phyloP scores from a whole-genome alignment of 2,329 filamentous ascomycete species.

The Chrysoporthe puriensis region DNA sequence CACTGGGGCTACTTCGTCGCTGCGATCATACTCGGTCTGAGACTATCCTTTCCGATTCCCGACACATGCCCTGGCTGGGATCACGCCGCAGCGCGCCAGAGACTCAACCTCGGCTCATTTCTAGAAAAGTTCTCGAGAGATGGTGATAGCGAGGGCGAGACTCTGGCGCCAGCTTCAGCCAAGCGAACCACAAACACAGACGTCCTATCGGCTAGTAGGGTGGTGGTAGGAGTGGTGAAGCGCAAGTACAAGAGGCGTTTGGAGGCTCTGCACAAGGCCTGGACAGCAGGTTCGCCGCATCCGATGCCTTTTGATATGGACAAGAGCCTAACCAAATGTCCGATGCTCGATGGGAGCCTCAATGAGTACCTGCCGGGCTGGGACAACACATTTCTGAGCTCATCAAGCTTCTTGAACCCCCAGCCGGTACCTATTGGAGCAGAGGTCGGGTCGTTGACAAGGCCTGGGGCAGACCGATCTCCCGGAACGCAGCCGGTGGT shows the following conservation, averaged over 20 bases:
- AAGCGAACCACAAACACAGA: constrained; percentile 41
- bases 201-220: constrained; percentile 48
- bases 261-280: constrained; percentile 36
- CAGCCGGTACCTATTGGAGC: constrained; percentile 13
- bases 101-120: constrained; percentile 46
- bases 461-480: constrained; percentile 13
- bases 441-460: neutral
- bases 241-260: constrained; percentile 50
- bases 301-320: constrained; percentile 30
- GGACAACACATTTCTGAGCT: constrained; percentile 42
- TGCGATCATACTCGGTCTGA: constrained; percentile 47
- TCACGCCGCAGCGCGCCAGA: constrained; percentile 42
- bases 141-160: constrained; percentile 13
- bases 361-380: constrained; percentile 51
- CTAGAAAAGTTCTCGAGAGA: constrained; percentile 41
- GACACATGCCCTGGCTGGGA: constrained; percentile 42
- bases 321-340: constrained; percentile 42
- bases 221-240: constrained; percentile 51
- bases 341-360: constrained; percentile 56
- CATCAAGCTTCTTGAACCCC: constrained; percentile 15
- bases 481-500: constrained; percentile 31
- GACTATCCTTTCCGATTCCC: constrained; percentile 50
- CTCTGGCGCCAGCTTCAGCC: constrained; percentile 30
- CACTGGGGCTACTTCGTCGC: constrained; percentile 51
- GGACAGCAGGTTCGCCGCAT: neutral